Conservation (phyloP, 1,284 basidiomycete species). For the Macrocystidia cucumis region DNA sequence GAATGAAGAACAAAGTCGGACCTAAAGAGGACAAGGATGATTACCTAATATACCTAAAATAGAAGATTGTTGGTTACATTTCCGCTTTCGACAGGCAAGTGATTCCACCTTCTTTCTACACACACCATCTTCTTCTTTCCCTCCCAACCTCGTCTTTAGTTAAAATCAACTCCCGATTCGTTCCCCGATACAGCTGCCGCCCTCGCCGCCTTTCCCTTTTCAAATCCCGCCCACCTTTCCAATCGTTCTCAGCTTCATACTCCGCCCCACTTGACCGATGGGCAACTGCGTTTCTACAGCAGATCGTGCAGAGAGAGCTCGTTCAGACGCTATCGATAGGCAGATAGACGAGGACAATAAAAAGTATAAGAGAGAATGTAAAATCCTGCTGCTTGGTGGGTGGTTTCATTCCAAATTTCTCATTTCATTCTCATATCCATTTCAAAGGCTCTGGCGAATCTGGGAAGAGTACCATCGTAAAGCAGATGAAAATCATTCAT, state of each 20-base stretch:
- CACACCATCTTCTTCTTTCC: too few species aligned
- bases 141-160: too few species aligned
- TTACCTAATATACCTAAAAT: too few species aligned
- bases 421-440: background rate
- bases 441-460: constrained; percentile 58
- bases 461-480: constrained; percentile 94
- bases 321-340: constrained; percentile 66
- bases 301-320: constrained; percentile 55
- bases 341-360: constrained; percentile 67
- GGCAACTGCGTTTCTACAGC: constrained; percentile 56
- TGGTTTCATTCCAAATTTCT: constrained; percentile 12
- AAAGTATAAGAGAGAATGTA: constrained; percentile 86
- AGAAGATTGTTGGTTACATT: too few species aligned
- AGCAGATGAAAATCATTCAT: constrained; percentile 99
- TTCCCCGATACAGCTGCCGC: too few species aligned
- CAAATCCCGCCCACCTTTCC: too few species aligned
- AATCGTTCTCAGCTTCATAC: constrained; percentile 6
- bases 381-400: constrained; percentile 87
- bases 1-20: too few species aligned
- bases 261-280: constrained; percentile 28
- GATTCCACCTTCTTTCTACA: too few species aligned
- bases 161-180: too few species aligned
- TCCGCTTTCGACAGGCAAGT: too few species aligned
- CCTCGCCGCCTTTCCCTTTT: too few species aligned
- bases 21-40: too few species aligned